phyloP scores from a whole-genome alignment of 2,329 filamentous ascomycete genomes.

The Eutypa lata region DNA sequence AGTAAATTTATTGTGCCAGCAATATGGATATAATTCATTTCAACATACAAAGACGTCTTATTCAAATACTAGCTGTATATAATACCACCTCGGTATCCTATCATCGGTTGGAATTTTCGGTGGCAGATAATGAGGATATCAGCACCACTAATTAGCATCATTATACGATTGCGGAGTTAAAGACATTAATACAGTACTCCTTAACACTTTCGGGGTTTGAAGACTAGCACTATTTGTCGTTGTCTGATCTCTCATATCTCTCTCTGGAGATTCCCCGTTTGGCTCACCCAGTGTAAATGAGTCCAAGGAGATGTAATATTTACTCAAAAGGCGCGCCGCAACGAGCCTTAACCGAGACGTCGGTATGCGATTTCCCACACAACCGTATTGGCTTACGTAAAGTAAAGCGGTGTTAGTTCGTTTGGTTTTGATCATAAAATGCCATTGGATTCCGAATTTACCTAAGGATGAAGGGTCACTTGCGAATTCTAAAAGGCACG shows the following conservation, averaged over 20 bases:
- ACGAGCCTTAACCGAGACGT: background rate
- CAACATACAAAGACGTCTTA: too few relatives aligned
- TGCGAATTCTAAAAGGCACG: background rate
- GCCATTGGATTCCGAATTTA: too few relatives aligned
- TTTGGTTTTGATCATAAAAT: too few relatives aligned
- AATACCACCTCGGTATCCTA: too few relatives aligned
- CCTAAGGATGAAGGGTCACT: background rate
- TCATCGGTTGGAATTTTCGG: too few relatives aligned
- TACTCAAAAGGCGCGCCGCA: background rate
- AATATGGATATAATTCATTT: too few relatives aligned
- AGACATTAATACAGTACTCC: background rate
- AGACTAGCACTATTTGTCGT: background rate
- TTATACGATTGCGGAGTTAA: too few relatives aligned
- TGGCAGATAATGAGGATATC: too few relatives aligned
- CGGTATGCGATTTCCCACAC: background rate
- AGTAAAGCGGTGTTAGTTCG: background rate
- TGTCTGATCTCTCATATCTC: background rate
- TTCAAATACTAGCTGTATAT: too few relatives aligned
- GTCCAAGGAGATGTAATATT: background rate
- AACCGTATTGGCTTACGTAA: background rate
- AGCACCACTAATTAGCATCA: too few relatives aligned
- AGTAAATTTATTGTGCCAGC: too few relatives aligned
- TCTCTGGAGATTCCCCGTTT: background rate
- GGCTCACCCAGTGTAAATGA: background rate
- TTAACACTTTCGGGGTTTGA: background rate